Percentiles rank a stretch among this genome's conserved stretches.
Evolutionary conservation across 2,329 filamentous ascomycete genomes (phyloP).

Genomic region (Magnaporthiopsis poae): DNA sequence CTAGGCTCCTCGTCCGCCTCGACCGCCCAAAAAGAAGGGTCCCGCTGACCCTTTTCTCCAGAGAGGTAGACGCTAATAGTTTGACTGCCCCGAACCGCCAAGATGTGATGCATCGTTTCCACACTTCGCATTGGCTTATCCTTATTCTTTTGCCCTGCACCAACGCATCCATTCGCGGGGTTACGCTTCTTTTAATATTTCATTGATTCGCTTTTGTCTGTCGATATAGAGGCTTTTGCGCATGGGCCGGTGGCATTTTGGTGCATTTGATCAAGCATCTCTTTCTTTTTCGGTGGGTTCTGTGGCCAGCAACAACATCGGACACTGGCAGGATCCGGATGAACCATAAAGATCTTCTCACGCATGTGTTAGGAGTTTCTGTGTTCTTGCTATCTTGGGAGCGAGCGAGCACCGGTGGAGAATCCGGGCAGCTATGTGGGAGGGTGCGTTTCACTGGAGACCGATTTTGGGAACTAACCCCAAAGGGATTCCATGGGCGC

Average conservation of each 20-base stretch:
- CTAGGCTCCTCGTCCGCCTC: conserved; percentile 8
- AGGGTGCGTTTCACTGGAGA: not conserved
- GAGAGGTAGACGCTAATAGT: conserved; percentile 17
- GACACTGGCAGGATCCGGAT: not conserved
- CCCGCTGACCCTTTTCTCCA: conserved; percentile 37
- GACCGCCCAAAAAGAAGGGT: conserved; percentile 26
- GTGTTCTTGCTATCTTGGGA: not conserved
- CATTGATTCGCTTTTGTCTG: not conserved
- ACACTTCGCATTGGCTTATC: not conserved
- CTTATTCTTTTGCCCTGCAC: not conserved
- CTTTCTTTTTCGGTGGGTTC: not conserved
- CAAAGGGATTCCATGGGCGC: too few relatives aligned
- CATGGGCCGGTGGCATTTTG: not conserved
- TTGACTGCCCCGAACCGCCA: not conserved
- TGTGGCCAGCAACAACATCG: not conserved
- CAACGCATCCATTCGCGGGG: not conserved
- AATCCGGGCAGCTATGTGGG: not conserved
- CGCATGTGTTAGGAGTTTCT: not conserved
- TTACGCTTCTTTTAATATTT: not conserved
- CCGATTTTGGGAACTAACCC: not conserved
- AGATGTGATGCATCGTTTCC: not conserved
- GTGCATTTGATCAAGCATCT: not conserved
- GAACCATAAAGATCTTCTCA: not conserved
- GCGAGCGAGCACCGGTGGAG: not conserved
- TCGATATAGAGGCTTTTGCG: not conserved